These are phyloP conservation scores for Leccinum ochraceum DNA, from an alignment of 768 basidiomycete species.

Conservation along the genomic window DNA sequence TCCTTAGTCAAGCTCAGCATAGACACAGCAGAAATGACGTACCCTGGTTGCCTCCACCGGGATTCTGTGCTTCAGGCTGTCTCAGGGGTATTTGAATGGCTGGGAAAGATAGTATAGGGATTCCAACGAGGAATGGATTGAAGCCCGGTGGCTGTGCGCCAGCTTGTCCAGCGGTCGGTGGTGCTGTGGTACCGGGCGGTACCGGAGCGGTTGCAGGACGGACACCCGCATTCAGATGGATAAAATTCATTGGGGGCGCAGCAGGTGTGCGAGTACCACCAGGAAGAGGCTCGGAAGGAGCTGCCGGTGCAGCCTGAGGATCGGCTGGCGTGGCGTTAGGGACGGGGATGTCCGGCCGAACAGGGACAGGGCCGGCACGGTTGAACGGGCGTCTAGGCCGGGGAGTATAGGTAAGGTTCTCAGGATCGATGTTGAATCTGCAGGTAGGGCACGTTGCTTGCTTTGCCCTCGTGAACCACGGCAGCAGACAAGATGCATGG, in stretches of 20 bases:
- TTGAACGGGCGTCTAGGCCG: conserved; percentile 20
- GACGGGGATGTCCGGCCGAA: conserved; percentile 7
- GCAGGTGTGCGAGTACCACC: background rate
- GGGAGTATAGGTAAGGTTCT: conserved; percentile 57
- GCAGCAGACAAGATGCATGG: conserved; percentile 74
- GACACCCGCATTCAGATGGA: background rate
- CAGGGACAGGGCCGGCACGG: conserved; percentile 15
- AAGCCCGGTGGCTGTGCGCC: conserved; percentile 8
- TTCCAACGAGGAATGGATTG: conserved; percentile 23
- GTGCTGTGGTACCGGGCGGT: conserved; percentile 3
- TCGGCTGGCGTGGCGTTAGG: conserved; percentile 16
- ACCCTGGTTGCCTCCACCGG: conserved; percentile 22
- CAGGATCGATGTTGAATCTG: conserved; percentile 81
- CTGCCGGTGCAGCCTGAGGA: conserved; percentile 8
- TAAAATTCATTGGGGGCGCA: conserved; percentile 3
- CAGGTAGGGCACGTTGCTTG: conserved; percentile 86
- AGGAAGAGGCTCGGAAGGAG: conserved; percentile 8
- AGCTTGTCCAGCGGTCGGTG: conserved; percentile 9
- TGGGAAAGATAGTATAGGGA: conserved; percentile 32
- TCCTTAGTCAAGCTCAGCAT: conserved; percentile 25
- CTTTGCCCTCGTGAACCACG: conserved; percentile 79
- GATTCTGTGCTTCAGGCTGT: conserved; percentile 7
- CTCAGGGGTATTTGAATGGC: conserved; percentile 27
- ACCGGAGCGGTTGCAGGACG: conserved; percentile 1
- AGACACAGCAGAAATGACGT: conserved; percentile 11